Percentiles rank a stretch among this genome's conserved stretches.
Conservation (phyloP, 2,329 filamentous ascomycete genomes). For the Aspergillus costaricaensis region DNA sequence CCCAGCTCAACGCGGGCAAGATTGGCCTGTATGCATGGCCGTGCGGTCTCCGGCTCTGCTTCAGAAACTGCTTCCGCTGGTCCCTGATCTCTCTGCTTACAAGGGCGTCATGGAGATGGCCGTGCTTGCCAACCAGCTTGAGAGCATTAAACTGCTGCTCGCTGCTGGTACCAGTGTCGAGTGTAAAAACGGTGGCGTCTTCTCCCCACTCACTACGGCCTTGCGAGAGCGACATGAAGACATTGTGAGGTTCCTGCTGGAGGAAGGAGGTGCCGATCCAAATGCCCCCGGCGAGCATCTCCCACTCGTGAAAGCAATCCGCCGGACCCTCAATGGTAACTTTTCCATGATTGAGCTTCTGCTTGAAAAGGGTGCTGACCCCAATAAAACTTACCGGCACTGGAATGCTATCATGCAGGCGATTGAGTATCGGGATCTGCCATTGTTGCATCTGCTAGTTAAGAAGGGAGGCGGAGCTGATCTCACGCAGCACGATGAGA, state of each 20-base stretch:
- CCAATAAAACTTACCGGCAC: conserved; percentile 67
- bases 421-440: conserved; percentile 62
- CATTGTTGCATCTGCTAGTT: conserved; percentile 56
- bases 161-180: conserved; percentile 67
- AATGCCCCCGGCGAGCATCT: conserved; percentile 71
- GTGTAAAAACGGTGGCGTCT: conserved; percentile 72
- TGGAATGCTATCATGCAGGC: conserved; percentile 69
- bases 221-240: conserved; percentile 64
- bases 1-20: conserved; percentile 63
- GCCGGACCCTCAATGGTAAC: conserved; percentile 58
- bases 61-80: conserved; percentile 58
- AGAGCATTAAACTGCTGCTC: conserved; percentile 66
- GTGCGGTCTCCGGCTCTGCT: conserved; percentile 63
- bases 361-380: conserved; percentile 64
- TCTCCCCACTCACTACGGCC: conserved; percentile 68
- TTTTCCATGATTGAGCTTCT: conserved; percentile 64
- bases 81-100: conserved; percentile 38
- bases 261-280: conserved; percentile 63
- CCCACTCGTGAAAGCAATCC: conserved; percentile 69
- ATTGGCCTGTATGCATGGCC: conserved; percentile 72
- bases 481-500: conserved; percentile 56
- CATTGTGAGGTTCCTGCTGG: conserved; percentile 63
- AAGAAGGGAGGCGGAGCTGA: conserved; percentile 54
- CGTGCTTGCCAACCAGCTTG: conserved; percentile 66
- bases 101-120: conserved; percentile 70